Evolutionary conservation across 176 grass and related monocot genomes (phyloP).

Genomic region (Eremochloa ophiuroides): DNA sequence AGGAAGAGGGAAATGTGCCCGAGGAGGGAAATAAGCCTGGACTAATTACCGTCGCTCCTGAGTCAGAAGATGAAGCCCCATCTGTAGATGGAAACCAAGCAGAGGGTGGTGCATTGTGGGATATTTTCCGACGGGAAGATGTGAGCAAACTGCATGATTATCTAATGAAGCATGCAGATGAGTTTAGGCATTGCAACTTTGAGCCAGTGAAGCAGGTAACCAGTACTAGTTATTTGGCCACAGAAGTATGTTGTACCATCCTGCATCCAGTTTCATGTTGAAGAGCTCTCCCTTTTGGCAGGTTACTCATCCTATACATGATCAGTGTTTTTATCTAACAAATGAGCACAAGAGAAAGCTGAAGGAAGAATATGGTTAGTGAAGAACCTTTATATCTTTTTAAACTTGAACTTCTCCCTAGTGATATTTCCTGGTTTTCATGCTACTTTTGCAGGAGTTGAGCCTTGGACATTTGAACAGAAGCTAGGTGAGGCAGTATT

Average conservation of each 20-base stretch:
- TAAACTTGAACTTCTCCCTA: background rate
- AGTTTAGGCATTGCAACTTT: slow-evolving; percentile 65
- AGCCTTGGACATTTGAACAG: slow-evolving; percentile 95
- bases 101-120: slow-evolving; percentile 86
- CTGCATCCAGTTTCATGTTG: background rate
- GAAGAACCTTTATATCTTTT: background rate
- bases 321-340: slow-evolving; percentile 88
- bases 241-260: background rate
- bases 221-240: background rate
- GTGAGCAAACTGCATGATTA: slow-evolving; percentile 66
- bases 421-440: background rate
- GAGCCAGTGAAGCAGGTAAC: slow-evolving; percentile 56
- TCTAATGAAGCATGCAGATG: slow-evolving; percentile 56
- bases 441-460: slow-evolving; percentile 48
- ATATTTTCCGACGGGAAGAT: slow-evolving; percentile 86
- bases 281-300: slow-evolving; percentile 9
- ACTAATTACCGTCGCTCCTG: background rate
- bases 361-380: slow-evolving; percentile 86
- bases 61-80: background rate
- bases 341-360: slow-evolving; percentile 72
- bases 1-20: no score
- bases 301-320: slow-evolving; percentile 89
- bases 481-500: slow-evolving; percentile 96
- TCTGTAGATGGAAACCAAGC: background rate
- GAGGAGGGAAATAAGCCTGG: background rate